A percentile compares a stretch with the other conserved stretches of the same genome.
phyloP scores from a whole-genome alignment of 495 filamentous ascomycete species.

The Penicillium diatomitis region DNA sequence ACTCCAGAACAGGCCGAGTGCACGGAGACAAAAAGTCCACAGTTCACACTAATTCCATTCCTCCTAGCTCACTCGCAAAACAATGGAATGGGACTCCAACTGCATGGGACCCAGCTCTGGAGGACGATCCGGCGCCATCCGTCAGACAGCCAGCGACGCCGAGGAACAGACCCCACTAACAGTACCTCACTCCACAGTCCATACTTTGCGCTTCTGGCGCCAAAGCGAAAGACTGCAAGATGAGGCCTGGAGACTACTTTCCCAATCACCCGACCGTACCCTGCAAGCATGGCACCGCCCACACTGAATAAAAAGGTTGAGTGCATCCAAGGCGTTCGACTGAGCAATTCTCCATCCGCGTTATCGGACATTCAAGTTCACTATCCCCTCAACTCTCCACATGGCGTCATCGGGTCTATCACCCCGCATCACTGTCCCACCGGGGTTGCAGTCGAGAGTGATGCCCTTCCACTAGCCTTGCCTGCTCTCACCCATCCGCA shows the following conservation, averaged over 20 bases:
- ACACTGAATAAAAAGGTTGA: conserved; percentile 11
- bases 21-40: too few species aligned
- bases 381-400: conserved; percentile 2
- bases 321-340: conserved; percentile 27
- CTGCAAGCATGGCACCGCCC: conserved; percentile 17
- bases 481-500: conserved; percentile 66
- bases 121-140: too few species aligned
- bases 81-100: too few species aligned
- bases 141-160: too few species aligned
- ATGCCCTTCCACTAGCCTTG: conserved; percentile 17
- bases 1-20: too few species aligned
- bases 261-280: not conserved
- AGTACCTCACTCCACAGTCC: too few species aligned
- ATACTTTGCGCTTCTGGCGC: too few species aligned
- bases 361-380: conserved; percentile 37
- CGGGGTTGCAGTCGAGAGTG: not conserved
- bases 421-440: conserved; percentile 11
- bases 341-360: conserved; percentile 22
- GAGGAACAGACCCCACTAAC: too few species aligned
- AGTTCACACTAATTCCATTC: too few species aligned
- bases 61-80: too few species aligned
- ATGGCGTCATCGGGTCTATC: conserved; percentile 33
- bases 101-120: too few species aligned
- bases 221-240: not conserved
- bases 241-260: not conserved